Evolutionary conservation across 2,329 filamentous ascomycete species (phyloP), one percentile per base, ranked within the genome.

Genomic region (Calonectria pseudoturangicola): DNA sequence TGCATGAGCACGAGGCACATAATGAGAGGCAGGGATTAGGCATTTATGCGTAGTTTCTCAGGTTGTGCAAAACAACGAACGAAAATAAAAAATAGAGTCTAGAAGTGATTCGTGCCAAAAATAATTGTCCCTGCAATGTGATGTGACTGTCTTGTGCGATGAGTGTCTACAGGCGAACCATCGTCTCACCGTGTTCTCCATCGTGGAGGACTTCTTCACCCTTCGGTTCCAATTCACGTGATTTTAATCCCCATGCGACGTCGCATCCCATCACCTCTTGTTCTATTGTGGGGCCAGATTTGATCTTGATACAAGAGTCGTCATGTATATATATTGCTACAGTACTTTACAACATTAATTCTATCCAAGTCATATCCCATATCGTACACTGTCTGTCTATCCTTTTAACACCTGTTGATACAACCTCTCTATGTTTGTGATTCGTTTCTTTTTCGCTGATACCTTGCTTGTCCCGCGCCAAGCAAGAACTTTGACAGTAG

Each of bases 81-180:
- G 81, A 82, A 83, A 85, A 85, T 58, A 58, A 83, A 83, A 85
- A 85, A 84, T 87, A 88, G 86, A 88, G 85, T 86, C 85, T 83
- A 85, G 84, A 85, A 84, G 82, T 84, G 83, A 84, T 83, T 83
- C 79, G 71, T 80, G 76, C 76, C 79, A 74, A 54, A 28, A 73
- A 72, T 73, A 27, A 58, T 27, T 71, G 41, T 58, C 10, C n/a
- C 12, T 16, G 39, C 15, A 43, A 25, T 43, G 56, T 73, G 68
- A 71, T 45, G 43, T 51, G 48, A 51, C 15, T 36, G 33, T 9
- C 12, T 3, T 10, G 10, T 36, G 33, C 6, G 2, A 33, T 5
- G 5, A 33, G 8, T 36, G 6, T 36, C 7, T 36, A 12, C 8
- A 10, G 10, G 10, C 30, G 30, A 9, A 9, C 30, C 5, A 33